A percentile compares a stretch with the other conserved stretches of the same genome.
These are phyloP conservation scores for Lepraria neglecta DNA, from an alignment of 495 filamentous ascomycete genomes.

Conservation along the genomic window DNA sequence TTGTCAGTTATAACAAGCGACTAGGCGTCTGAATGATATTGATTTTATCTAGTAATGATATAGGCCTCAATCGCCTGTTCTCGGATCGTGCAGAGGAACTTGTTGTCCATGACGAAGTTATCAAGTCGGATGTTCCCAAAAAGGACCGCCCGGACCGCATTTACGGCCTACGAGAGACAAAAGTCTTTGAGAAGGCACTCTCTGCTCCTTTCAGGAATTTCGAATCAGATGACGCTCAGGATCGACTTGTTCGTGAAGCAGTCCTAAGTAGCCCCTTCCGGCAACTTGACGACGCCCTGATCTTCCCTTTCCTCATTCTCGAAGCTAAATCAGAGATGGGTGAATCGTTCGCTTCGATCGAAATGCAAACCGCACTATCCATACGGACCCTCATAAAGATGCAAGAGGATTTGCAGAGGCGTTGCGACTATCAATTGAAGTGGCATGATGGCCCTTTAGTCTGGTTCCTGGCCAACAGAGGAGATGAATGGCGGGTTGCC, in stretches of 20 bases:
- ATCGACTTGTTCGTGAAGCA: conserved; percentile 1
- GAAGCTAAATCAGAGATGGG: conserved; percentile 26
- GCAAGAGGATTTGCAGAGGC: conserved; percentile 19
- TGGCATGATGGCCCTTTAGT: conserved; percentile 23
- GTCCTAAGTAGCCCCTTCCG: conserved; percentile 16
- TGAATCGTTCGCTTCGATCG: conserved; percentile 6
- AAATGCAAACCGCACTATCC: conserved; percentile 28
- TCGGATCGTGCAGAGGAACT: neutral
- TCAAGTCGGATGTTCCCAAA: neutral
- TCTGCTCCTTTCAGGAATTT: neutral
- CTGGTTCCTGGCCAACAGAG: conserved; percentile 28
- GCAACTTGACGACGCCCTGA: neutral
- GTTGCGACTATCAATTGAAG: neutral
- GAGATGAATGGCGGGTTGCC: conserved; percentile 25
- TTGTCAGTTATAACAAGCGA: neutral
- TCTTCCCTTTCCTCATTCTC: conserved; percentile 26
- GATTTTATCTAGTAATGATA: neutral
- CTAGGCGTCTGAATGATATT: neutral
- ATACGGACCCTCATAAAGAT: conserved; percentile 19
- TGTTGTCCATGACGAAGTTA: neutral
- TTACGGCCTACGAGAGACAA: conserved; percentile 21
- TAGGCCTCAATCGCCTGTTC: neutral
- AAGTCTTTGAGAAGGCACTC: conserved; percentile 17
- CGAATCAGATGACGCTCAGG: neutral
- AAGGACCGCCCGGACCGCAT: conserved; percentile 18